Evolutionary conservation across 306 rosid genomes (phyloP), one percentile per base, ranked within the genome.

Genomic region (Biancaea sappan): DNA sequence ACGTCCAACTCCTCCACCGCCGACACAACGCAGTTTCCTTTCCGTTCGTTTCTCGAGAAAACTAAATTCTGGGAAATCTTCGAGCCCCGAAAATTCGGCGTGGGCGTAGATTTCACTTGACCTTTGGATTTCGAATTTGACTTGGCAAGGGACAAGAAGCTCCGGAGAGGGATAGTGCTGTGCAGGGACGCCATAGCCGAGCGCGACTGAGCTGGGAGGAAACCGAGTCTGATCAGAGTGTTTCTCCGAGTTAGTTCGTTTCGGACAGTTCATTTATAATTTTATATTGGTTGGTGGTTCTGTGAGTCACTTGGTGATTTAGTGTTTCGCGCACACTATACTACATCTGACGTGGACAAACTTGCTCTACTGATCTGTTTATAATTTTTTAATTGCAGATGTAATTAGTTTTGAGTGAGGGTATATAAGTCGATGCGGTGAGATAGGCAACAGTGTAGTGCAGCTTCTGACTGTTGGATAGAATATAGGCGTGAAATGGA

Each of bases 151-250:
- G 86, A 76, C 57, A 84, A 60, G 83, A 87, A 82, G 77, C 81
- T 79, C 68, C 79, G 91, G 16, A 91, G 83, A 54, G 89, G 67
- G 47, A 87, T 81, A 35, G 83, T 37, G 73, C 84, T 74, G 84
- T 84, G 90, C 40, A 91, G 72, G 16, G 92, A 84, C 43, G 91
- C 89, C 98, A 91, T 91, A 52, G 87, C 72, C 16, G 74, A 48
- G 72, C 8, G 74, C 32, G 32, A 24, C 71, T 35, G 88, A 80
- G 85, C 67, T 69, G 71, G 63, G 77, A 76, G 72, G 54, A 57
- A 47, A 60, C 73, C 19, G 76, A 75, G 64, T 61, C 35, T 19
- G n/a, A 19, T 25, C 41, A 61, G 35, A 26, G 18, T 15, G 82
- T 73, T 73, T 64, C 76, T 79, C 77, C 85, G 73, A 52, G 77